A percentile compares a stretch with the other conserved stretches of the same genome.
These are phyloP conservation scores for Phyllostachys edulis DNA, from an alignment of 176 grass and related monocot genomes.

Conservation along the genomic window DNA sequence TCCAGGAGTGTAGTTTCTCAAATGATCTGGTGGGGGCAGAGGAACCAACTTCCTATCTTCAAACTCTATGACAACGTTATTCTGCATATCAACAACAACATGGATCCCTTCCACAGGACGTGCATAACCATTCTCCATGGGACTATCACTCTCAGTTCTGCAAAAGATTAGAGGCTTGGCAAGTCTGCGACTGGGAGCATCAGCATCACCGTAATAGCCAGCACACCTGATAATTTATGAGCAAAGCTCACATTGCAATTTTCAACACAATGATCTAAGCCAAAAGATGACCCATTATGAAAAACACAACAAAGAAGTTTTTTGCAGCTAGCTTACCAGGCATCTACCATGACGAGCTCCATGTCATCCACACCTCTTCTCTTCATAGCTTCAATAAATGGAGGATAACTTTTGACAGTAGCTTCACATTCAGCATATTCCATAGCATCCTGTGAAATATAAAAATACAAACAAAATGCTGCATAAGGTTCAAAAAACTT, in stretches of 20 bases:
- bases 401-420: slow-evolving; percentile 84
- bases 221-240: slow-evolving; percentile 64
- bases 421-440: slow-evolving; percentile 99
- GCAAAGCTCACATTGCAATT: background rate
- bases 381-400: slow-evolving; percentile 98
- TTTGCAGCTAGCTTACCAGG: slow-evolving; percentile 58
- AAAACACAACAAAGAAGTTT: background rate
- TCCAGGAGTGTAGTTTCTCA: slow-evolving; percentile 97
- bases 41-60: slow-evolving; percentile 96
- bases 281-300: background rate
- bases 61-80: slow-evolving; percentile 87
- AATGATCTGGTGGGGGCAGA: slow-evolving; percentile 82
- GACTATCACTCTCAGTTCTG: slow-evolving; percentile 94
- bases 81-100: slow-evolving; percentile 94
- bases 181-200: slow-evolving; percentile 87
- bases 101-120: slow-evolving; percentile 96
- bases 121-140: slow-evolving; percentile 99
- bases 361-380: slow-evolving; percentile 98
- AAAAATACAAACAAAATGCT: slow-evolving; percentile 7
- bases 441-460: slow-evolving; percentile 76
- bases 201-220: slow-evolving; percentile 81
- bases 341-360: slow-evolving; percentile 99
- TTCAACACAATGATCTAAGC: slow-evolving; percentile 1
- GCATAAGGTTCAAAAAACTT: background rate
- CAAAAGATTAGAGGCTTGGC: slow-evolving; percentile 98